A percentile compares a stretch with the other conserved stretches of the same genome.
phyloP scores from a whole-genome alignment of 306 rosid genomes.

The Amphicarpaea edgeworthii region DNA sequence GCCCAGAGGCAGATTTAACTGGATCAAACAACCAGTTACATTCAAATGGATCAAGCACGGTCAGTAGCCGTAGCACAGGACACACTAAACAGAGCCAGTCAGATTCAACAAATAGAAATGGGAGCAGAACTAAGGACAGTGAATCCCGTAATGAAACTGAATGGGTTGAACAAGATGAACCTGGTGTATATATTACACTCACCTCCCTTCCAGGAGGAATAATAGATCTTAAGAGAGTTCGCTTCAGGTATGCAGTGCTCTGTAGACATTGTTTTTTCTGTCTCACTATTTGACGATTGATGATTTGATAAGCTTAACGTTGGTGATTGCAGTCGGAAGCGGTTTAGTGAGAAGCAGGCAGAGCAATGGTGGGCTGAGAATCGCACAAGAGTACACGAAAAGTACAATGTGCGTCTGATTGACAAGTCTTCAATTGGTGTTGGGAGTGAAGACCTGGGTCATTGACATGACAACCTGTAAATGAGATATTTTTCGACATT shows the following conservation, averaged over 20 bases:
- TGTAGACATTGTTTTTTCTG: conserved; percentile 2
- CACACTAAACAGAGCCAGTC: conserved; percentile 75
- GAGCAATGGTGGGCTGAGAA: conserved; percentile 99
- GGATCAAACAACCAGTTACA: conserved; percentile 71
- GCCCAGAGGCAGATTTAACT: conserved; percentile 73
- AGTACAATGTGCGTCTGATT: conserved; percentile 78
- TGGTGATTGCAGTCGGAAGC: conserved; percentile 82
- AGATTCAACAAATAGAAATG: conserved; percentile 72
- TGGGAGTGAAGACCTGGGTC: conserved; percentile 91
- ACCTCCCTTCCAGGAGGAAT: conserved; percentile 90
- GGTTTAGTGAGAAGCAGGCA: conserved; percentile 97
- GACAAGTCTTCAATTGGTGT: conserved; percentile 88
- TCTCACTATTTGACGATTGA: background rate
- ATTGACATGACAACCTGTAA: conserved; percentile 69
- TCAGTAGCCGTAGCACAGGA: conserved; percentile 59
- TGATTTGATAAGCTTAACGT: conserved; percentile 8
- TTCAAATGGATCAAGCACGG: conserved; percentile 75
- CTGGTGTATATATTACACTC: conserved; percentile 96
- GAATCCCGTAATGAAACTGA: conserved; percentile 82
- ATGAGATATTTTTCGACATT: conserved; percentile 65
- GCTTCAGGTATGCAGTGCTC: conserved; percentile 79
- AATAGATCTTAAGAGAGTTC: conserved; percentile 94
- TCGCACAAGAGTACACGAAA: conserved; percentile 84
- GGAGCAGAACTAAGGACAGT: conserved; percentile 79
- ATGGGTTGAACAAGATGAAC: conserved; percentile 99